Conservation (phyloP, 2,329 filamentous ascomycete species). For the Lasiodiplodia gonubiensis region DNA sequence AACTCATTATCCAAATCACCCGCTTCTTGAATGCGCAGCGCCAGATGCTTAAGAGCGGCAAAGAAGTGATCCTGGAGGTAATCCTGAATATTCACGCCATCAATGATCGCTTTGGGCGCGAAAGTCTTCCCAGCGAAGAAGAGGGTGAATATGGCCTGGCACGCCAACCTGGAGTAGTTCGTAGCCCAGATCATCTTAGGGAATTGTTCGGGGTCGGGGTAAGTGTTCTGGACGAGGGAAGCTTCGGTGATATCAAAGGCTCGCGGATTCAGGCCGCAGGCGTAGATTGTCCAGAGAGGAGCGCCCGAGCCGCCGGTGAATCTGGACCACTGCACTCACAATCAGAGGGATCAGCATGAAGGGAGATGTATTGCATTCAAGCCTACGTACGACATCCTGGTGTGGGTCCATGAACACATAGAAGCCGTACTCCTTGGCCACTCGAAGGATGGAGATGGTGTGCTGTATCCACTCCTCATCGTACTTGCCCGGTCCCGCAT, state of each 20-base stretch:
- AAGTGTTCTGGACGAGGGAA: slow-evolving; percentile 93
- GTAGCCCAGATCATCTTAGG: slow-evolving; percentile 99
- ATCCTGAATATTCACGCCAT: slow-evolving; percentile 95
- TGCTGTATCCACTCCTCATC: slow-evolving; percentile 93
- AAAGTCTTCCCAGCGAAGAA: slow-evolving; percentile 93
- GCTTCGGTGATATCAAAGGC: slow-evolving; percentile 87
- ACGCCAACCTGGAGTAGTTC: slow-evolving; percentile 87
- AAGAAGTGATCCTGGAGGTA: slow-evolving; percentile 90
- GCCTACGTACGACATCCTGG: slow-evolving; percentile 81
- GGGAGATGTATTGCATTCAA: slow-evolving; percentile 1
- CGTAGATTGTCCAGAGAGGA: slow-evolving; percentile 97
- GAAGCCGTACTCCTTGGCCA: slow-evolving; percentile 89
- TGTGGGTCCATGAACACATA: slow-evolving; percentile 99
- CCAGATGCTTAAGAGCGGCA: slow-evolving; percentile 78
- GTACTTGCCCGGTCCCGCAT: slow-evolving; percentile 86
- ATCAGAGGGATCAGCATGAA: slow-evolving; percentile 33
- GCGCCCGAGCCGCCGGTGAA: slow-evolving; percentile 94
- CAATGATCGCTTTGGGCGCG: slow-evolving; percentile 92
- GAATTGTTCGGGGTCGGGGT: slow-evolving; percentile 80
- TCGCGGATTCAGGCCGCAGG: slow-evolving; percentile 86
- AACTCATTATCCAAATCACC: slow-evolving; percentile 85
- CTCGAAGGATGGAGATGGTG: slow-evolving; percentile 81
- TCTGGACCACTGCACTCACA: slow-evolving; percentile 75
- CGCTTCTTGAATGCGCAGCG: slow-evolving; percentile 83
- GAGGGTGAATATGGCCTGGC: slow-evolving; percentile 89